Base-by-base conservation (phyloP, 2,329 filamentous ascomycete genomes). In the Penicillium olsonii region DNA sequence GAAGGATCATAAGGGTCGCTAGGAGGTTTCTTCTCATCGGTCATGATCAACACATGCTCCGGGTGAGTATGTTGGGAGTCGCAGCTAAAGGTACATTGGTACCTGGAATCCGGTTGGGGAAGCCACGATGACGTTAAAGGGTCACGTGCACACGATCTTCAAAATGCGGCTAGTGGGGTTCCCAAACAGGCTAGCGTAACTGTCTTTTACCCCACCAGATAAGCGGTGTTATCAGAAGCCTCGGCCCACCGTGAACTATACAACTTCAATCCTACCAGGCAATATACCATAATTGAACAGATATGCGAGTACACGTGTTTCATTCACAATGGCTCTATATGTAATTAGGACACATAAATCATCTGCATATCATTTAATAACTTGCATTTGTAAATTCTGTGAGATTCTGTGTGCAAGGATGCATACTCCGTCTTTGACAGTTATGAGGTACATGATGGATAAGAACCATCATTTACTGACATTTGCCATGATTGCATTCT, bases 1-100 rank as follows among this genome's bases (percentile, higher is more conserved):
- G 79, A 78, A 53, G 81, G 77, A 69, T 94, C 87, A 73, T 87
- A 91, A 38, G 81, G 82, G 56, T 85, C 78, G 20, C 49, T 46
- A 42, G 55, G 27, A 48, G 59, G 57, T 53, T 66, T 64, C 33
- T 68, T 60, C 34, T 49, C 49, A 38, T 54, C 42, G 54, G 59
- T 61, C 67, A 70, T 71, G 22, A 48, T 61, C 47, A 55, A 57
- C 48, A 53, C 65, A 67, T 66, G 52, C 43, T 62, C n/a, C 15
- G 40, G 34, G 15, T 5, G n/a, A 31, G 19, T 29, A 39, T 33
- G 35, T 40, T 38, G 42, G 24, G 18, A 12, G 17, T 29, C 24
- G 46, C 27, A 49, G 27, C 26, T 38, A 33, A 17, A 17, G 24
- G 47, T 45, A 49, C 42, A 29, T 49, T 11, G 35, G 33, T 35